These are phyloP conservation scores for Paecilomyces formosus DNA, from an alignment of 2,329 filamentous ascomycete species.

Conservation along the genomic window DNA sequence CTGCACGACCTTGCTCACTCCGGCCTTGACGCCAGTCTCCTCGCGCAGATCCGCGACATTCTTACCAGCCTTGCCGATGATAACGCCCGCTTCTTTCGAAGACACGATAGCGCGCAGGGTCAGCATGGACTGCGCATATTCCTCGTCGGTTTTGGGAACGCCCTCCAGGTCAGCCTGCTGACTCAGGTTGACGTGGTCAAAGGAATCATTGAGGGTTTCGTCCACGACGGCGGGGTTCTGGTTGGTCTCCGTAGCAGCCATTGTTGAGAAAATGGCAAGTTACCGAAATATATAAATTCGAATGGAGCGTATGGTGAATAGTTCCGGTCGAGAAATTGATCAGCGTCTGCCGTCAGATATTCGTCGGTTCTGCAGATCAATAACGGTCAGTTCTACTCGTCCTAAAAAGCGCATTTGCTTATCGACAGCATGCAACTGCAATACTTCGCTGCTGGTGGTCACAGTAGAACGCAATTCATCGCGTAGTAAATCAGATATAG, in stretches of 20 bases:
- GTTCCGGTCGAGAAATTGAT: not conserved
- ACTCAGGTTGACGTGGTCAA: slow-evolving; percentile 60
- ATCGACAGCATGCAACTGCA: not conserved
- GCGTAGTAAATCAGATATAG: slow-evolving; percentile 3
- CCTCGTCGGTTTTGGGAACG: slow-evolving; percentile 87
- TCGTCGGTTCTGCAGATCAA: not conserved
- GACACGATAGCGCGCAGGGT: slow-evolving; percentile 96
- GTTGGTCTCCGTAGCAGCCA: slow-evolving; percentile 54
- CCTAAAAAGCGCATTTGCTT: not conserved
- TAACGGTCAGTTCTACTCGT: not conserved
- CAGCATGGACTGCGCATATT: slow-evolving; percentile 86
- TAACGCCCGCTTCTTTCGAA: slow-evolving; percentile 96
- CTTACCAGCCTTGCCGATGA: slow-evolving; percentile 98
- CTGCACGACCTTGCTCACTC: slow-evolving; percentile 97
- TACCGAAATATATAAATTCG: not conserved
- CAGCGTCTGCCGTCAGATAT: not conserved
- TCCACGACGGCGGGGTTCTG: slow-evolving; percentile 52
- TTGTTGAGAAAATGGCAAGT: slow-evolving; percentile 26
- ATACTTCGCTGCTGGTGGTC: not conserved
- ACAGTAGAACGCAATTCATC: not conserved
- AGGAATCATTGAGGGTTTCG: slow-evolving; percentile 52
- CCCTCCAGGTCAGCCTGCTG: slow-evolving; percentile 64
- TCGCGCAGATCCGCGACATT: slow-evolving; percentile 96
- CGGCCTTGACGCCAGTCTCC: slow-evolving; percentile 95
- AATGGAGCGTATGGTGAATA: not conserved